Evolutionary conservation across 2,329 filamentous ascomycete genomes (phyloP), one percentile per base, ranked within the genome.

Genomic region (Epichloe typhina): DNA sequence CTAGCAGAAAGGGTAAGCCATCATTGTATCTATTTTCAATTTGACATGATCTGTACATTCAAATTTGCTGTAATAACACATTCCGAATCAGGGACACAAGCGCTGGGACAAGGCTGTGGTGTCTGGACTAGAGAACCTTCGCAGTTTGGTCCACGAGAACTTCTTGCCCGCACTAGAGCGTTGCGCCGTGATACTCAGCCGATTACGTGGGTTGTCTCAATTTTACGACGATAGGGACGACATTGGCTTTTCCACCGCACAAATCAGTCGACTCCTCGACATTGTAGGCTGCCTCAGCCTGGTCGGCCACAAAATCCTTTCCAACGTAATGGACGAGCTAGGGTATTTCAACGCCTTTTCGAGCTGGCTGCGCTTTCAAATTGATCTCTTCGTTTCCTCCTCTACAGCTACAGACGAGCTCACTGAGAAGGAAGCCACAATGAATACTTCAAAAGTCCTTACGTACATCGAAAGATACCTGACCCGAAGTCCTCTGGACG

Each of bases 101-200:
- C 77, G 93, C 46, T 98, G 93, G 93, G 90, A 97, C 55, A 94
- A 91, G 61, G 84, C 86, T 5, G 85, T 94, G 2, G 76, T 79
- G 2, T 80, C 81, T 4, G 88, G 89, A 1, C 83, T 96, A 19
- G 82, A 87, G 53, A 84, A 81, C 50, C 75, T 97, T 9, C 80
- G 88, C 47, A 78, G 80, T 49, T 74, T 97, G 12, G 74, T 89
- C 0, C 90, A 95, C 61, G 84, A 95, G 62, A 90, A 94, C 63
- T 81, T 96, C 48, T 74, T 97, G 2, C 93, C 93, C 0, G 88
- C 88, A 0, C 72, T 97, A 2, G 89, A 97, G 58, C 82, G 91
- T 49, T 85, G 86, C 57, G 78, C 79, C 45, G 81, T 96, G 23
- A 83, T 95, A 35, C 76, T 95, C 31, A 88, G 85, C 57, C 83